Percentiles rank a stretch among this genome's conserved stretches.
These are phyloP conservation scores for Chimonanthus praecox DNA, from an alignment of 164 flowering plant species.

Conservation along the genomic window DNA sequence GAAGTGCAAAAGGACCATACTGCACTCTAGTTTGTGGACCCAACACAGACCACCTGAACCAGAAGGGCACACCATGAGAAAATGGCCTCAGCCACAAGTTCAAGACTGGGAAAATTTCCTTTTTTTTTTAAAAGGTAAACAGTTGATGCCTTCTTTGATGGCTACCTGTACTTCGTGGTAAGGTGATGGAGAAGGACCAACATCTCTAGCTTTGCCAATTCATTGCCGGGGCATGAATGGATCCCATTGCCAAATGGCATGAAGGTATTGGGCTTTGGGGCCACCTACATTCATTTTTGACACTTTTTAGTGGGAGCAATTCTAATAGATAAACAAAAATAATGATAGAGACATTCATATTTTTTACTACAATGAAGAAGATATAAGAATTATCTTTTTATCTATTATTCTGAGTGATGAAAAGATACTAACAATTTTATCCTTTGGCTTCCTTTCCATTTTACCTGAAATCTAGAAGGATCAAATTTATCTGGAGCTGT, in stretches of 20 bases:
- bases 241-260: constrained; percentile 94
- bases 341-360: too few relatives aligned
- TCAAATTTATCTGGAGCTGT: constrained; percentile 88
- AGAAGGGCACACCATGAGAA: too few relatives aligned
- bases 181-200: constrained; percentile 83
- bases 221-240: constrained; percentile 97
- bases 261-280: constrained; percentile 88
- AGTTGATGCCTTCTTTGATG: background rate
- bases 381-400: too few relatives aligned
- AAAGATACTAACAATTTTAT: too few relatives aligned
- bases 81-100: too few relatives aligned
- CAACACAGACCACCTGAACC: constrained; percentile 64
- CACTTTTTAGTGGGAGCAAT: too few relatives aligned
- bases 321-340: too few relatives aligned
- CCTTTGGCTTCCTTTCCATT: too few relatives aligned
- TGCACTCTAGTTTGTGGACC: constrained; percentile 77
- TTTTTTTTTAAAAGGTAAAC: too few relatives aligned
- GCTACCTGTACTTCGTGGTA: constrained; percentile 90
- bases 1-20: constrained; percentile 93
- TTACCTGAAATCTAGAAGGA: constrained; percentile 96
- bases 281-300: constrained; percentile 35
- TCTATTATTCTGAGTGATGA: too few relatives aligned
- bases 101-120: too few relatives aligned
- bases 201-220: constrained; percentile 88
- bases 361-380: too few relatives aligned